Evolutionary conservation across 306 rosid genomes (phyloP), one percentile per base, ranked within the genome.

Genomic region (Astragalus glycyphyllos): DNA sequence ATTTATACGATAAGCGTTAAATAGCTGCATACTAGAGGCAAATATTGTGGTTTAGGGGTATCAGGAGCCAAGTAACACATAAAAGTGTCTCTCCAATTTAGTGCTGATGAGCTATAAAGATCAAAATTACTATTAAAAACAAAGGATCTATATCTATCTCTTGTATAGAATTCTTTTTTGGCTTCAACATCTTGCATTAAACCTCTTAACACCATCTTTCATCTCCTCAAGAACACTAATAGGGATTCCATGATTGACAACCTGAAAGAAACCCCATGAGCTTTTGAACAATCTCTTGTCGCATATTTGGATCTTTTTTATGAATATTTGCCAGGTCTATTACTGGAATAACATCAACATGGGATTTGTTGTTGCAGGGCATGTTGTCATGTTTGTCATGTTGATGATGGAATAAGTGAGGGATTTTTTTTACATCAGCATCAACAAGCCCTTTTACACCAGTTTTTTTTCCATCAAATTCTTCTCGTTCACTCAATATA

Each of bases 241-340:
- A 38, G 80, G 80, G 20, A 75, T 58, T 5, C 67, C 69, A 69
- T 74, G 84, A 69, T 80, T 80, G 3, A 80, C 44, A 65, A 80
- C 48, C 8, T 80, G 84, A 51, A 80, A 80, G 76, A 80, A 80
- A 7, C 84, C 84, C 84, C 84, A 63, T 31, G 54, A n/a, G n/a
- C n/a, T 69, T 68, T 80, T 20, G 42, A 35, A 83, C 71, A 10
- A 64, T 7, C 16, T 29, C 84, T 14, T 63, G 64, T 5, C 68
- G 79, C n/a, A n/a, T 16, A 12, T 11, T 54, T 5, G 58, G 53
- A 72, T 42, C 65, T 11, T 47, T 44, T 5, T 46, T 44, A 10
- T 12, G n/a, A 5, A 20, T 15, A 42, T 62, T 49, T 4, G 20
- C 23, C 4, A 88, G 84, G 42, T 83, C 80, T 61, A 88, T 85